A percentile compares a stretch with the other conserved stretches of the same genome.
Conservation (phyloP, 192 early-diverging fungal genomes). For the Funneliformis mosseae region DNA sequence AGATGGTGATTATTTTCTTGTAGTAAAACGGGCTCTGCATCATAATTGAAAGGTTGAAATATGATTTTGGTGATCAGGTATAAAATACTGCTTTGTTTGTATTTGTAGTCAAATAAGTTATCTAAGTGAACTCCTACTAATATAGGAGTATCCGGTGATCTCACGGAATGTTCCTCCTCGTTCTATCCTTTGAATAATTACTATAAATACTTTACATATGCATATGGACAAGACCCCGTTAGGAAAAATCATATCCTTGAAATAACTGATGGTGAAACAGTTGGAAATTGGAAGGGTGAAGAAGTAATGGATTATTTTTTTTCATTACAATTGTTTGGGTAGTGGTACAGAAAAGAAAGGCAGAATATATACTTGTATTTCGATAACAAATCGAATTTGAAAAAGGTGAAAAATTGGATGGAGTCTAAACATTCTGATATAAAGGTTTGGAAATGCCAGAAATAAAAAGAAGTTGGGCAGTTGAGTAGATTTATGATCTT, state of each 20-base stretch:
- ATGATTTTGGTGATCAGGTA: too few relatives aligned
- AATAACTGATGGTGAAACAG: conserved; percentile 22
- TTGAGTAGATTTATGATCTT: too few relatives aligned
- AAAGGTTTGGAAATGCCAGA: conserved; percentile 6
- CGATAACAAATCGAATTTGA: conserved; percentile 21
- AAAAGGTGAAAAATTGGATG: conserved; percentile 8
- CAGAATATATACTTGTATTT: conserved; percentile 19
- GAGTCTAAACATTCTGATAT: conserved; percentile 6
- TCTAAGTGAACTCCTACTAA: too few relatives aligned
- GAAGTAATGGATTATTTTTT: conserved; percentile 9
- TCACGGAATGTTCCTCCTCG: neutral
- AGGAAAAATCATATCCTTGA: conserved; percentile 18
- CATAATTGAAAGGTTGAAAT: too few relatives aligned
- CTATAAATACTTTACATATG: conserved; percentile 11
- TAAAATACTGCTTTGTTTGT: too few relatives aligned
- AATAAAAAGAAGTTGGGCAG: too few relatives aligned
- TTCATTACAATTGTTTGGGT: conserved; percentile 20
- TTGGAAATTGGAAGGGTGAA: neutral
- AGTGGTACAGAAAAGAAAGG: conserved; percentile 18
- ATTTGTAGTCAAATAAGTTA: too few relatives aligned
- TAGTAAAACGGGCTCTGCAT: too few relatives aligned
- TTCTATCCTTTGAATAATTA: neutral
- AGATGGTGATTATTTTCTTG: too few relatives aligned
- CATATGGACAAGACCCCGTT: neutral
- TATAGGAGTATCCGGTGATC: too few relatives aligned